phyloP scores from a whole-genome alignment of 2,329 filamentous ascomycete genomes.

The Cylindrodendrum hubeiense region DNA sequence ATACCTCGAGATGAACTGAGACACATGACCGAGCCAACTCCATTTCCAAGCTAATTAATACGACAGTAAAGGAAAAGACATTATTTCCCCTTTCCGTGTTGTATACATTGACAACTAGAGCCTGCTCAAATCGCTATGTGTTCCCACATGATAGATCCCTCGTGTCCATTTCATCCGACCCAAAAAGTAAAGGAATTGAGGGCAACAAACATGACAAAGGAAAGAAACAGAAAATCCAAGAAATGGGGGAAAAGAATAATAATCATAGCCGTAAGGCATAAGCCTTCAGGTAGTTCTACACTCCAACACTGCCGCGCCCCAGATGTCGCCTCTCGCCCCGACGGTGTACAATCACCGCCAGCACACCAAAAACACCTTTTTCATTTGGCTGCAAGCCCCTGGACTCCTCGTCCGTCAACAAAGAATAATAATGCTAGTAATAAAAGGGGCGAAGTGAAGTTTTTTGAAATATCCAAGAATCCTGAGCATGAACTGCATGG shows the following conservation, averaged over 20 bases:
- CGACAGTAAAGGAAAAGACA: slow-evolving; percentile 16
- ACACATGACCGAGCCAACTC: slow-evolving; percentile 5
- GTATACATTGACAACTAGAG: slow-evolving; percentile 15
- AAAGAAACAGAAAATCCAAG: background rate
- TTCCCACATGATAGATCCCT: background rate
- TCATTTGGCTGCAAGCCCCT: slow-evolving; percentile 8
- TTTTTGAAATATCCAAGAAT: slow-evolving; percentile 23
- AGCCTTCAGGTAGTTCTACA: background rate
- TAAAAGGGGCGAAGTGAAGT: slow-evolving; percentile 7
- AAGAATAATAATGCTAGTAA: slow-evolving; percentile 3
- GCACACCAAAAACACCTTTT: slow-evolving; percentile 4
- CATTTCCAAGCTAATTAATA: slow-evolving; percentile 11
- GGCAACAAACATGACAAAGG: background rate
- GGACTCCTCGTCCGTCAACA: slow-evolving; percentile 16
- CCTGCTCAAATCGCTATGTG: slow-evolving; percentile 27
- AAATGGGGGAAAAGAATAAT: background rate
- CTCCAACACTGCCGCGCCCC: background rate
- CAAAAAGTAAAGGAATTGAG: slow-evolving; percentile 13
- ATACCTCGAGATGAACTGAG: slow-evolving; percentile 10
- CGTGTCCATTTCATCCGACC: slow-evolving; percentile 1
- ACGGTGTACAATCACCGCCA: background rate
- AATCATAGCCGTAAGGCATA: background rate
- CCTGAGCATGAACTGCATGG: slow-evolving; percentile 35
- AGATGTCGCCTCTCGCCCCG: background rate
- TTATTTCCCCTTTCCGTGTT: slow-evolving; percentile 18